Evolutionary conservation across 352 stramenopile genomes (phyloP).

Genomic region (Pythium phragmitis): DNA sequence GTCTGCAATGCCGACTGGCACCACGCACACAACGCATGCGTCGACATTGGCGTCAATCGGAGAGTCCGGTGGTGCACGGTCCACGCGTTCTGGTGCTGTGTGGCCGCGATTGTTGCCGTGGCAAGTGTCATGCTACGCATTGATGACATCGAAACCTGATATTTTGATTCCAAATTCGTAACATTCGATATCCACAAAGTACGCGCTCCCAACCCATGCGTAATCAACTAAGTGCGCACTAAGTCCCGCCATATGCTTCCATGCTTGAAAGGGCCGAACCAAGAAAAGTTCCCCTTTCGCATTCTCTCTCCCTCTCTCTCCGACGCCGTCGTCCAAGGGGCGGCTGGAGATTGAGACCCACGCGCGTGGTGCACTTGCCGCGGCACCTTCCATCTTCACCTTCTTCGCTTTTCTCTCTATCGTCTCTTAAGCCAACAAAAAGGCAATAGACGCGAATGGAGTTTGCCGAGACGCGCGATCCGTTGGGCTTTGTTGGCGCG

Average conservation of each 20-base stretch:
- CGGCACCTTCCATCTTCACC: background rate
- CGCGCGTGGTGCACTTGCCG: background rate
- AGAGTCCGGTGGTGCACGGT: background rate
- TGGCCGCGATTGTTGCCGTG: background rate
- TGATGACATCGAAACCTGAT: background rate
- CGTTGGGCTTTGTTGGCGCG: conserved; percentile 62
- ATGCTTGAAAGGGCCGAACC: background rate
- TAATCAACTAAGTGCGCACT: background rate
- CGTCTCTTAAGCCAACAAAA: background rate
- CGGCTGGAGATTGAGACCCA: background rate
- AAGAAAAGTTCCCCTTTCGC: background rate
- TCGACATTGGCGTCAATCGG: background rate
- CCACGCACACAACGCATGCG: conserved; percentile 59
- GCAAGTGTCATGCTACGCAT: no score
- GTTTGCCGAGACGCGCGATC: conserved; percentile 47
- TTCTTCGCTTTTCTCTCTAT: background rate
- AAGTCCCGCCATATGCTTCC: background rate
- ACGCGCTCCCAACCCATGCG: background rate
- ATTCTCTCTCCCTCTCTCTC: background rate
- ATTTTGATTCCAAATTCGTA: background rate
- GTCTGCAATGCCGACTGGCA: conserved; percentile 58
- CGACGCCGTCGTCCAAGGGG: background rate
- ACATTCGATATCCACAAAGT: conserved; percentile 2
- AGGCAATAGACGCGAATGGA: conserved; percentile 9
- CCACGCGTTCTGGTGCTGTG: background rate